Conservation (phyloP, 2,329 filamentous ascomycete genomes). For the Aschersonia sp. region DNA sequence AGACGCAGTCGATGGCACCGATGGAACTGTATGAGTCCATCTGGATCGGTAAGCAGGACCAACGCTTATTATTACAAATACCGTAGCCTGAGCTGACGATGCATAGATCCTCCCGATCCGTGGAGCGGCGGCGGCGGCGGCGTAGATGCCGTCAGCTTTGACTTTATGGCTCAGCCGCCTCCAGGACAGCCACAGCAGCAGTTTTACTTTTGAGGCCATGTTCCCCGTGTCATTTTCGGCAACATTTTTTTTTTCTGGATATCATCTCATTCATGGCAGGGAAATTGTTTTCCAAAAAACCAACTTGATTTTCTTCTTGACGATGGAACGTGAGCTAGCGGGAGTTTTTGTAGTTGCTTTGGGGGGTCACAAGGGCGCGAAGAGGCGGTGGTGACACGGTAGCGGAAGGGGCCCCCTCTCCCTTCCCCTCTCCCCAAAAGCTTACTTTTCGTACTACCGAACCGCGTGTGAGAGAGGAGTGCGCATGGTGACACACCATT, state of each 20-base stretch:
- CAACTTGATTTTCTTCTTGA: not conserved
- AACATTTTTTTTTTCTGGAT: too few species aligned
- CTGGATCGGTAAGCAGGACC: slow-evolving; percentile 42
- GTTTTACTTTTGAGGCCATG: slow-evolving; percentile 34
- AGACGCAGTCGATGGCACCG: slow-evolving; percentile 45
- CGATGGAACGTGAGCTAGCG: not conserved
- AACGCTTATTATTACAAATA: not conserved
- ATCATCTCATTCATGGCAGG: too few species aligned
- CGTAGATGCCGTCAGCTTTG: slow-evolving; percentile 43
- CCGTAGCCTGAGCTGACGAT: too few species aligned
- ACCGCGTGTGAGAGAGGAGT: too few species aligned
- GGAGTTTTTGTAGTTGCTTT: too few species aligned
- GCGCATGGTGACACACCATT: too few species aligned
- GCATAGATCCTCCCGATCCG: not conserved
- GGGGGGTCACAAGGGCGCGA: too few species aligned
- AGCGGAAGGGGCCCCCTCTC: too few species aligned
- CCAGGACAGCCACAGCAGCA: slow-evolving; percentile 43
- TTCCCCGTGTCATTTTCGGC: not conserved
- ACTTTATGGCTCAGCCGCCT: slow-evolving; percentile 44
- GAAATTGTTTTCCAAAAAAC: too few species aligned
- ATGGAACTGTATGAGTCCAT: slow-evolving; percentile 57
- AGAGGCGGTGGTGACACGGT: too few species aligned
- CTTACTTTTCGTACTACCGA: too few species aligned
- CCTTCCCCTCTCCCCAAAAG: too few species aligned
- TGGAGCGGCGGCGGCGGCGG: slow-evolving; percentile 27